These are phyloP conservation scores for Rauvolfia tetraphylla DNA, from an alignment of 257 asterid species.

Conservation along the genomic window DNA sequence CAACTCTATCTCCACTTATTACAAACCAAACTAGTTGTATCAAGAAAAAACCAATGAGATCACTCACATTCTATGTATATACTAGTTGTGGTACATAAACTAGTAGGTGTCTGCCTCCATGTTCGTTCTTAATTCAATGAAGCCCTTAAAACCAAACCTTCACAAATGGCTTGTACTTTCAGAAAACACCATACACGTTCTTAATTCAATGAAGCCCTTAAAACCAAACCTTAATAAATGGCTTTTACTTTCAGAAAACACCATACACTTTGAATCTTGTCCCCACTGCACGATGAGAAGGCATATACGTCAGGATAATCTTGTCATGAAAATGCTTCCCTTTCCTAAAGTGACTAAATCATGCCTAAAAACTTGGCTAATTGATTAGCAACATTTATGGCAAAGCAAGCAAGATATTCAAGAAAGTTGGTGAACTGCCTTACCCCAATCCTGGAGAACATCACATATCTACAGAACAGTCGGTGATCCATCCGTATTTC, in stretches of 20 bases:
- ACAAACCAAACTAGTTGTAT: too few species aligned
- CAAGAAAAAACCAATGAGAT: too few species aligned
- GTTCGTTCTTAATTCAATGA: not conserved
- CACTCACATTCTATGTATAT: too few species aligned
- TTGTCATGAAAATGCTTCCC: not conserved
- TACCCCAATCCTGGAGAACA: constrained; percentile 6
- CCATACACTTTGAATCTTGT: not conserved
- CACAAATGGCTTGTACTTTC: not conserved
- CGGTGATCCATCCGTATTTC: constrained; percentile 11
- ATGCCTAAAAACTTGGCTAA: not conserved
- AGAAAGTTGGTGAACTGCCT: constrained; percentile 2
- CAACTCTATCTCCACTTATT: too few species aligned
- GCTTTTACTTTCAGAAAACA: not conserved
- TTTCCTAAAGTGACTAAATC: not conserved
- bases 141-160: not conserved
- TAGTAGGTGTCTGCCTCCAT: not conserved
- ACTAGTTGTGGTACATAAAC: too few species aligned
- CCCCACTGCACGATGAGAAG: not conserved
- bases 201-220: not conserved
- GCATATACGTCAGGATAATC: not conserved
- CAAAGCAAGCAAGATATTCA: constrained; percentile 6
- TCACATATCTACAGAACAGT: not conserved
- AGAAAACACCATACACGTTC: not conserved
- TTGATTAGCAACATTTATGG: not conserved
- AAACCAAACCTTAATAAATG: not conserved